Percentiles rank a stretch among this genome's conserved stretches.
Evolutionary conservation across 495 filamentous ascomycete species (phyloP).

Genomic region (Xylaria sp.): DNA sequence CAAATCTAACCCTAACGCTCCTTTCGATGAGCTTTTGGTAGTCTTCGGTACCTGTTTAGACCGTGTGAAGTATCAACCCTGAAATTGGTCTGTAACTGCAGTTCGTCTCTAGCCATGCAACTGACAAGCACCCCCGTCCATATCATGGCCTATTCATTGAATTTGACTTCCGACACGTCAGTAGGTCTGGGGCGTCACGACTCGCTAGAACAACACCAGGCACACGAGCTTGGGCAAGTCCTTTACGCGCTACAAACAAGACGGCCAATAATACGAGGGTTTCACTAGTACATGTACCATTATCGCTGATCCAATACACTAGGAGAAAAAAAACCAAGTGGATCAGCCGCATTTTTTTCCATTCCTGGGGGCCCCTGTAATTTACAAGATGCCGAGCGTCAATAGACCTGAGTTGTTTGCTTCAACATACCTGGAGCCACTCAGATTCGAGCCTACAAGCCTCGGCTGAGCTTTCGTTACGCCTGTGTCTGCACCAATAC

Average conservation of each 20-base stretch:
- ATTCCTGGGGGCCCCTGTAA: neutral
- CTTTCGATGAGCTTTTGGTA: neutral
- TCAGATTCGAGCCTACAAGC: neutral
- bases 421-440: neutral
- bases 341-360: neutral
- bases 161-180: too few relatives aligned
- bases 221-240: neutral
- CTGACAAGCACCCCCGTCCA: neutral
- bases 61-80: neutral
- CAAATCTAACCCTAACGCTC: neutral
- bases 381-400: neutral
- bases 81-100: neutral
- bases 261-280: neutral
- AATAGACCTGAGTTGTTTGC: conserved; percentile 10
- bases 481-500: neutral
- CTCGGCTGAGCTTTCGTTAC: neutral
- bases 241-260: neutral
- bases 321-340: neutral
- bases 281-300: conserved; percentile 1
- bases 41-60: too few relatives aligned
- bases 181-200: neutral
- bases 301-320: neutral
- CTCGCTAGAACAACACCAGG: neutral
- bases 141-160: too few relatives aligned
- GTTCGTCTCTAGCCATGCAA: neutral